Conservation (phyloP, 2,329 filamentous ascomycete genomes). For the Colletotrichum gigasporum region DNA sequence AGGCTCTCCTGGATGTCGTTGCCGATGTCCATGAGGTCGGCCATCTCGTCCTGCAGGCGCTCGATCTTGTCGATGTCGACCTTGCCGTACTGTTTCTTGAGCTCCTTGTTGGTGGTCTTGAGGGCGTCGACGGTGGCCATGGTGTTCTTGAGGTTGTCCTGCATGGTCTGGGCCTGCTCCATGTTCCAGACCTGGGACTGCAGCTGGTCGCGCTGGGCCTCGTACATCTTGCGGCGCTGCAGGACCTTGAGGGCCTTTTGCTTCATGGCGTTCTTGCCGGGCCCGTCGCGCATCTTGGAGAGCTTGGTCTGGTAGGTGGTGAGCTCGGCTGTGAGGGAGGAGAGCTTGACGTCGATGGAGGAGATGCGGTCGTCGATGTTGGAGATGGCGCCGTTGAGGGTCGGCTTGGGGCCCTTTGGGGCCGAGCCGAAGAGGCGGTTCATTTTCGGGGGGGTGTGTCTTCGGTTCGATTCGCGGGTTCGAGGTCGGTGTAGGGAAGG, state of each 20-base stretch:
- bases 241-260: slow-evolving; percentile 95
- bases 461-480: too few species aligned
- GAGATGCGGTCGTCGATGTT: slow-evolving; percentile 88
- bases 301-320: slow-evolving; percentile 88
- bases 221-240: slow-evolving; percentile 93
- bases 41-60: slow-evolving; percentile 98
- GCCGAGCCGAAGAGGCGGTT: slow-evolving; percentile 95
- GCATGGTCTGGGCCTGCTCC: slow-evolving; percentile 98
- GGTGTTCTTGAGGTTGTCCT: slow-evolving; percentile 97
- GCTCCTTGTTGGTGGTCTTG: slow-evolving; percentile 94
- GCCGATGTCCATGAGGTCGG: slow-evolving; percentile 94
- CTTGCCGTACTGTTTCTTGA: slow-evolving; percentile 95
- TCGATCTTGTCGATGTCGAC: slow-evolving; percentile 98
- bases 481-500: not conserved
- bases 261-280: slow-evolving; percentile 91
- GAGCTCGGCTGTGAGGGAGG: slow-evolving; percentile 90
- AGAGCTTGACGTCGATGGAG: slow-evolving; percentile 92
- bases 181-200: slow-evolving; percentile 98
- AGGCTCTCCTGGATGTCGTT: slow-evolving; percentile 99
- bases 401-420: slow-evolving; percentile 87
- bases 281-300: slow-evolving; percentile 92
- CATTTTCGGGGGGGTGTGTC: slow-evolving; percentile 61
- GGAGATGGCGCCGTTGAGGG: slow-evolving; percentile 81
- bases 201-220: slow-evolving; percentile 91
- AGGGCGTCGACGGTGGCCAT: slow-evolving; percentile 99